phyloP scores from a whole-genome alignment of 768 basidiomycete species.

The Symmetrospora coprosmae region DNA sequence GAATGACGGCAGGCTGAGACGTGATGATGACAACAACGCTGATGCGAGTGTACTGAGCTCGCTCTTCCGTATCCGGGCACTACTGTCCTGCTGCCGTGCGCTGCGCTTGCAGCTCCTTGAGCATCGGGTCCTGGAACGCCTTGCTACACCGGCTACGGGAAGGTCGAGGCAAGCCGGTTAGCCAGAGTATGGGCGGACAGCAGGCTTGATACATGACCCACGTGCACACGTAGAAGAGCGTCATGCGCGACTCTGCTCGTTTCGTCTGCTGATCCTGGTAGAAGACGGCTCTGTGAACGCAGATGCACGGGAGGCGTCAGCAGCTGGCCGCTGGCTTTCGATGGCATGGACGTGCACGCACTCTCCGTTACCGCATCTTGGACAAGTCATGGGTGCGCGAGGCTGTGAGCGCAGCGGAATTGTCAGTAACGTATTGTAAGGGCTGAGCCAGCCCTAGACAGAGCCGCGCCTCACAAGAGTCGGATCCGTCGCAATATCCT shows the following conservation, averaged over 20 bases:
- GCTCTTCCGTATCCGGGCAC: too few relatives aligned
- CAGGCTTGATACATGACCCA: not conserved
- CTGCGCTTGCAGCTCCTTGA: constrained; percentile 7
- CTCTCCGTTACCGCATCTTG: constrained; percentile 68
- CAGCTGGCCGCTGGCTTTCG: not conserved
- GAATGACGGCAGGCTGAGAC: too few relatives aligned
- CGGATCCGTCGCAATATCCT: constrained; percentile 72
- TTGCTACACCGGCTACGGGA: constrained; percentile 13
- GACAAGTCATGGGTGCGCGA: constrained; percentile 69
- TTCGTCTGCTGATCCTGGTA: constrained; percentile 90
- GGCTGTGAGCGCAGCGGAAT: constrained; percentile 44
- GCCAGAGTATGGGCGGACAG: not conserved
- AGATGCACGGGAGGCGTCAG: not conserved
- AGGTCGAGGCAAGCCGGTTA: not conserved
- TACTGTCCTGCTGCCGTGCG: too few relatives aligned
- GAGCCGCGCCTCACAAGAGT: constrained; percentile 51
- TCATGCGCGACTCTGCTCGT: constrained; percentile 88
- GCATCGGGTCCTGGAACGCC: constrained; percentile 16
- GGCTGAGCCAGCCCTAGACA: constrained; percentile 28
- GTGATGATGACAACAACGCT: too few relatives aligned
- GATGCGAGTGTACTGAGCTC: too few relatives aligned
- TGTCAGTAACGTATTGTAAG: not conserved
- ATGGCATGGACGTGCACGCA: constrained; percentile 37
- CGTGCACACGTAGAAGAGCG: constrained; percentile 22
- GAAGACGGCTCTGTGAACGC: constrained; percentile 58